Base-by-base conservation (phyloP, 257 asterid species). In the Voacanga thouarsii region DNA sequence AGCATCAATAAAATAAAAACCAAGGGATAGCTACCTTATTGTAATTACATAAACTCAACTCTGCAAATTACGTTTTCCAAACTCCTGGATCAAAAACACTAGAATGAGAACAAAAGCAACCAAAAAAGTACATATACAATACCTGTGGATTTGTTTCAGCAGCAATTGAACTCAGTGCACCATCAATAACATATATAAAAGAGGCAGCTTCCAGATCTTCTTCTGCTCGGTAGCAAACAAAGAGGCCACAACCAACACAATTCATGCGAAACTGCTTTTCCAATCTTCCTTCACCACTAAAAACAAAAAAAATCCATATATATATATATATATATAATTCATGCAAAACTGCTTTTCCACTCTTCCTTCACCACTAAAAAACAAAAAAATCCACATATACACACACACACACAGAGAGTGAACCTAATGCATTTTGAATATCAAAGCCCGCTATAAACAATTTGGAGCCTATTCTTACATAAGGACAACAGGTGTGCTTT, bases 101-200 rank as follows among this genome's bases (percentile, higher is more conserved):
- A 28, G 61, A 26, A 47, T 71, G 59, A 74, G 47, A 78, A n/a
- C 19, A 15, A 61, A 21, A 15, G 77, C 44, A 71, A 68, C 30
- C 7, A 33, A 28, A 71, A 49, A 76, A 41, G 19, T 55, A 68
- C 21, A 77, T 18, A 45, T 24, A 63, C 65, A 71, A 68, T 88
- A 88, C 99, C 90, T 93, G 99, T 60, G 98, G 98, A 89, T 93
- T 96, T 71, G 98, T 93, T 87, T 96, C 98, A 86, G 99, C 98
- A 79, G 99, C 95, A 75, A 96, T 89, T 78, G 98, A 86, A 82
- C 99, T 96, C 57, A 93, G 95, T 5, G 97, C 96, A 75, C 99
- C 99, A 87, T 96, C 99, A 82, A 93, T 91, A 61, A 92, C 96
- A 85, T 93, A 96, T 77, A 96, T 82, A 77, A 87, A 74, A 28